Evolutionary conservation across 805 yeast species (phyloP).

Genomic region (Lipomyces anomalus): DNA sequence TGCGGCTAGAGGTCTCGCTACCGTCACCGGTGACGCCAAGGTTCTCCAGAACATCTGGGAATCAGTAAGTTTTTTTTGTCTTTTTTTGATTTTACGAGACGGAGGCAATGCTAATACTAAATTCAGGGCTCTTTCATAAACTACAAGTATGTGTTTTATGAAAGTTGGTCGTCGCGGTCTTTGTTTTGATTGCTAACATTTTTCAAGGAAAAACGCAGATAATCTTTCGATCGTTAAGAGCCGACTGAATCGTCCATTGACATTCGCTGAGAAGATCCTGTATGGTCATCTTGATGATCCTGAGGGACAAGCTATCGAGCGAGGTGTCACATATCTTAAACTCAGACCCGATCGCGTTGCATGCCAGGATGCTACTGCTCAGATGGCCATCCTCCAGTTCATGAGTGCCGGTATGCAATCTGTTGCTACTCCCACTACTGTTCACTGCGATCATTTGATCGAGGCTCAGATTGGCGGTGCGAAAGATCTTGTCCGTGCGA

Average conservation of each 20-base stretch:
- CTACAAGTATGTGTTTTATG: no score
- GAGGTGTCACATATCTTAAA: constrained; percentile 89
- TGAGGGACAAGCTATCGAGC: constrained; percentile 48
- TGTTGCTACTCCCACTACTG: constrained; percentile 90
- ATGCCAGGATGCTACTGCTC: constrained; percentile 99
- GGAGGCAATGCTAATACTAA: constrained; percentile 25
- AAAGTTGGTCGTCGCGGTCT: no score
- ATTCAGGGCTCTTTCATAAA: constrained; percentile 69
- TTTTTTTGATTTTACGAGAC: not conserved
- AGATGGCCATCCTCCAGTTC: constrained; percentile 96
- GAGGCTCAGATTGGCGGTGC: constrained; percentile 94
- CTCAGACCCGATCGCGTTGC: constrained; percentile 97
- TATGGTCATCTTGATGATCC: constrained; percentile 91
- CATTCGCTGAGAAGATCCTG: constrained; percentile 89
- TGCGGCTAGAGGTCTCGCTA: constrained; percentile 12
- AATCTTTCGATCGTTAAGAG: constrained; percentile 78
- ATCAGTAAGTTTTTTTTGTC: constrained; percentile 3
- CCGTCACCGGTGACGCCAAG: constrained; percentile 50
- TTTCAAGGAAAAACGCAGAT: constrained; percentile 66
- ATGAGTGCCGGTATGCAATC: constrained; percentile 90
- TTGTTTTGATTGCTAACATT: no score
- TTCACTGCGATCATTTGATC: constrained; percentile 96
- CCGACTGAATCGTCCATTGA: constrained; percentile 80
- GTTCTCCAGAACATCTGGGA: constrained; percentile 59
- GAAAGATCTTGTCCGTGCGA: constrained; percentile 71